Evolutionary conservation across 495 filamentous ascomycete species (phyloP).

Genomic region (Neurospora sublineolata): DNA sequence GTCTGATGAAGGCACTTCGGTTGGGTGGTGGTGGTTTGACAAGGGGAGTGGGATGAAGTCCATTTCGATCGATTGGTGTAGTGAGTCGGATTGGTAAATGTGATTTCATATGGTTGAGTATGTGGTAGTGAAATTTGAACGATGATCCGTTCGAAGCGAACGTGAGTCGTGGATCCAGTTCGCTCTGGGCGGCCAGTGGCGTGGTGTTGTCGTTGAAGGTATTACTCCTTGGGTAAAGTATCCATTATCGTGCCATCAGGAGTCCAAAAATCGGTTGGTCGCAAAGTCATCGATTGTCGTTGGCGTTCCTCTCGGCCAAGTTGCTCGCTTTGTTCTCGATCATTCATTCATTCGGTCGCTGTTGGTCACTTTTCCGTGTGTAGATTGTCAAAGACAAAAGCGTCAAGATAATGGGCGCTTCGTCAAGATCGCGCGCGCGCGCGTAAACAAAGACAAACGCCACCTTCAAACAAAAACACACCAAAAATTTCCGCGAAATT

Average conservation of each 20-base stretch:
- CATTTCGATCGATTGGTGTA: constrained; percentile 1
- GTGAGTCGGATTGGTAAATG: not conserved
- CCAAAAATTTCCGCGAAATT: not conserved
- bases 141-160: not conserved
- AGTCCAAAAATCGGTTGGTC: not conserved
- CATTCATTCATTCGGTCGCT: not conserved
- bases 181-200: not conserved
- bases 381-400: not conserved
- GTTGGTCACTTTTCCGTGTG: not conserved
- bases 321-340: too few species aligned
- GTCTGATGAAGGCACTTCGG: not conserved
- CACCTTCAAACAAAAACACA: not conserved
- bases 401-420: not conserved
- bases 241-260: not conserved
- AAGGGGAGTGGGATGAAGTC: constrained; percentile 15
- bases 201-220: not conserved
- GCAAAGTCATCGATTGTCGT: not conserved
- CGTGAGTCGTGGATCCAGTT: not conserved
- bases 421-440: not conserved
- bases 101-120: not conserved
- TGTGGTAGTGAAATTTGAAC: not conserved
- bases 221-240: not conserved
- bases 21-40: not conserved
- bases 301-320: not conserved
- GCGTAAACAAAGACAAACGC: not conserved